Conservation (phyloP, 2,329 filamentous ascomycete species). For the Seiridium unicorne region DNA sequence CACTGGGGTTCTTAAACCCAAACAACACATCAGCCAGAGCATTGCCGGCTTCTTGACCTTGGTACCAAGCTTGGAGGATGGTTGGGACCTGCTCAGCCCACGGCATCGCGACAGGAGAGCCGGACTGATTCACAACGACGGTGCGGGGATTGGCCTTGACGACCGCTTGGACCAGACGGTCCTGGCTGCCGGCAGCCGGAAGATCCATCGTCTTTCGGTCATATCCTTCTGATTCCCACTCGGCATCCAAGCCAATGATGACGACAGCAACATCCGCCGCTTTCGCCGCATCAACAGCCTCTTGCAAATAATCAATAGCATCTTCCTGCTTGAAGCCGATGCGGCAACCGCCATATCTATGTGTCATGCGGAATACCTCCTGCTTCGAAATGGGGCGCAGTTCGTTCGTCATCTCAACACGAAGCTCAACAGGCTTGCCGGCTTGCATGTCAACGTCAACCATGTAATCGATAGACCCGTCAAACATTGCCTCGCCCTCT, state of each 20-base stretch:
- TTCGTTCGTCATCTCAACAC: conserved; percentile 66
- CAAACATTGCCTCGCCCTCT: conserved; percentile 70
- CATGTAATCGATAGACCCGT: conserved; percentile 63
- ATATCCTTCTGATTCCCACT: conserved; percentile 76
- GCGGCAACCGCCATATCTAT: conserved; percentile 69
- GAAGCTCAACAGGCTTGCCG: conserved; percentile 58
- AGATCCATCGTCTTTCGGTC: conserved; percentile 63
- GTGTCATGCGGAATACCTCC: conserved; percentile 53
- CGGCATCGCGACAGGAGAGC: conserved; percentile 68
- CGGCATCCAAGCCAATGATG: conserved; percentile 67
- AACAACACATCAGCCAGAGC: conserved; percentile 66
- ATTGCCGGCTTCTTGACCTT: conserved; percentile 68
- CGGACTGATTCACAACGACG: conserved; percentile 68
- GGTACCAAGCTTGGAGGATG: conserved; percentile 70
- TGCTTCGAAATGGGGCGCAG: conserved; percentile 61
- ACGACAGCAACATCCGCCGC: conserved; percentile 66
- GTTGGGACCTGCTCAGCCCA: conserved; percentile 65
- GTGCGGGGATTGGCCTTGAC: conserved; percentile 63
- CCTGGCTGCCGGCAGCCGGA: conserved; percentile 54
- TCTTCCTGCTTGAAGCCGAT: conserved; percentile 70
- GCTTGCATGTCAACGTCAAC: conserved; percentile 60
- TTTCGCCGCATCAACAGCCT: conserved; percentile 62
- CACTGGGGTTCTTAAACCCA: conserved; percentile 62
- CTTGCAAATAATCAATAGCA: conserved; percentile 58
- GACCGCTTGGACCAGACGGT: conserved; percentile 62